phyloP scores from a whole-genome alignment of 371 early-diverging fungal genomes.

The Zopfochytrium polystomum region DNA sequence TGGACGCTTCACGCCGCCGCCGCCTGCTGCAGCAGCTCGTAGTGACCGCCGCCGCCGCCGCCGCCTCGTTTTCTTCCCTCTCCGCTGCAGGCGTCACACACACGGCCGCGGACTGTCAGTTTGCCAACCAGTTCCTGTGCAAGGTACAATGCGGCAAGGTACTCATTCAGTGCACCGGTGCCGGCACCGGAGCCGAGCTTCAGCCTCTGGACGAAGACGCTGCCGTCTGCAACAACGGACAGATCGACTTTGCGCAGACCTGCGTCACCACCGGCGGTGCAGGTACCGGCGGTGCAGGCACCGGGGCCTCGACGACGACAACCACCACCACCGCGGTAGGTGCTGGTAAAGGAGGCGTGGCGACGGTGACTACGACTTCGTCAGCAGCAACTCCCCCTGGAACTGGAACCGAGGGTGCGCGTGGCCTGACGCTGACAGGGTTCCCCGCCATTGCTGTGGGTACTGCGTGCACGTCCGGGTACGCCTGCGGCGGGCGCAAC shows the following conservation, averaged over 20 bases:
- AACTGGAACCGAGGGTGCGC: too few species aligned
- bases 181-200: neutral
- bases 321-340: too few species aligned
- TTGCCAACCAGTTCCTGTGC: conserved; percentile 9
- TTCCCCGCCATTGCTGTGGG: neutral
- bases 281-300: neutral
- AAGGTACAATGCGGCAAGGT: conserved; percentile 3
- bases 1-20: too few species aligned
- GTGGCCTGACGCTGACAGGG: neutral
- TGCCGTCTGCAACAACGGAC: conserved; percentile 10
- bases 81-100: too few species aligned
- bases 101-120: too few species aligned
- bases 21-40: too few species aligned
- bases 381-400: too few species aligned
- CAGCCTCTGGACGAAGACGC: conserved; percentile 3
- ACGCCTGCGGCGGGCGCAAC: conserved; percentile 1
- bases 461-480: neutral
- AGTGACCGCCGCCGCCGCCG: too few species aligned
- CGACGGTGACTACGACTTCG: too few species aligned
- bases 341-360: too few species aligned
- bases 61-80: too few species aligned
- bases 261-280: neutral
- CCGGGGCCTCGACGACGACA: too few species aligned
- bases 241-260: conserved; percentile 5
- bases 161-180: conserved; percentile 9